These are phyloP conservation scores for Microcera coccophila DNA, from an alignment of 2,329 filamentous ascomycete species.

Conservation along the genomic window DNA sequence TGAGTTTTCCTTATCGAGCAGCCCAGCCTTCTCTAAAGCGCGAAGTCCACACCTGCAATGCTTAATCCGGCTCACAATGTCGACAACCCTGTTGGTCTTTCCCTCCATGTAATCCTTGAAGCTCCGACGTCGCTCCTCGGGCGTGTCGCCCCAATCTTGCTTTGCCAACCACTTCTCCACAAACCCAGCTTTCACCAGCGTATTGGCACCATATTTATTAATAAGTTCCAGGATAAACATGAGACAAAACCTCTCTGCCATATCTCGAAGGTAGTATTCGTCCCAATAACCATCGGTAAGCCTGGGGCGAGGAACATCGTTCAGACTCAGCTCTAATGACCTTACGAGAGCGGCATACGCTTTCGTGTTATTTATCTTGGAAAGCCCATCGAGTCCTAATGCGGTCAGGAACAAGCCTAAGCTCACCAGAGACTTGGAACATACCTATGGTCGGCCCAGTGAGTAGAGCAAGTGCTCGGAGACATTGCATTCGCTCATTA, in stretches of 20 bases:
- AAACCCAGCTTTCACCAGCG: constrained; percentile 60
- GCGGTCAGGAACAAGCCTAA: constrained; percentile 14
- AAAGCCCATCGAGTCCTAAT: constrained; percentile 37
- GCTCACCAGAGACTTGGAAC: not conserved
- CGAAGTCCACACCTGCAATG: constrained; percentile 48
- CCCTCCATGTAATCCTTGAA: constrained; percentile 50
- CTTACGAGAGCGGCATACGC: constrained; percentile 57
- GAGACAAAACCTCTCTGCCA: constrained; percentile 57
- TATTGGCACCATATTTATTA: constrained; percentile 53
- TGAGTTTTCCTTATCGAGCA: constrained; percentile 36
- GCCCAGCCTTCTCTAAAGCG: constrained; percentile 49
- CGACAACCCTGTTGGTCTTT: constrained; percentile 50
- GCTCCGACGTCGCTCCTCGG: constrained; percentile 50
- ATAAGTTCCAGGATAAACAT: constrained; percentile 56
- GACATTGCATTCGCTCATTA: constrained; percentile 53
- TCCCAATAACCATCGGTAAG: constrained; percentile 57
- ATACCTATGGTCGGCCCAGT: constrained; percentile 29
- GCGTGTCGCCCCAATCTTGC: constrained; percentile 62
- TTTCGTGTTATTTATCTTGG: constrained; percentile 46
- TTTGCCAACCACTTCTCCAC: constrained; percentile 70
- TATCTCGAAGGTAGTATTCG: constrained; percentile 60
- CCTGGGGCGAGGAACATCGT: constrained; percentile 46
- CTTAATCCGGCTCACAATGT: constrained; percentile 48
- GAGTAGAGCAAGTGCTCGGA: constrained; percentile 55
- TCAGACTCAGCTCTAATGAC: constrained; percentile 54